Percentiles rank a stretch among this genome's conserved stretches.
Evolutionary conservation across 495 filamentous ascomycete genomes (phyloP).

Genomic region (Xylaria sp.): DNA sequence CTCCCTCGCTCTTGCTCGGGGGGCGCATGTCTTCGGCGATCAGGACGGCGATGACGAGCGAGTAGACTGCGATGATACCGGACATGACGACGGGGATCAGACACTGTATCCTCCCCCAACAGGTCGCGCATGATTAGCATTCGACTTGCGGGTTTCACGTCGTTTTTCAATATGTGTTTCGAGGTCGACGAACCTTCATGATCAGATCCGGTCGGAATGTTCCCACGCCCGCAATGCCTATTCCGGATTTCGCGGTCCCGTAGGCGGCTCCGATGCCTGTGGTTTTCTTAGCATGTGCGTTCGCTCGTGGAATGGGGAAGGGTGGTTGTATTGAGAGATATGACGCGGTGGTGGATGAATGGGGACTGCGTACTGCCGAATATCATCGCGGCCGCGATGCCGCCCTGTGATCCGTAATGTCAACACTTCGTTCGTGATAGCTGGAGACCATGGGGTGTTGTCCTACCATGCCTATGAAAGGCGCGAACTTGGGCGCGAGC

Average conservation of each 20-base stretch:
- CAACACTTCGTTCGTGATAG: constrained; percentile 44
- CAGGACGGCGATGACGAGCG: constrained; percentile 93
- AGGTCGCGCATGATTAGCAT: constrained; percentile 31
- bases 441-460: constrained; percentile 31
- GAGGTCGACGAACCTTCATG: constrained; percentile 79
- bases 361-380: constrained; percentile 78
- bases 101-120: constrained; percentile 60
- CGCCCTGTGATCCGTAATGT: constrained; percentile 63
- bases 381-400: constrained; percentile 92
- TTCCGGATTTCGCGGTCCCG: constrained; percentile 95
- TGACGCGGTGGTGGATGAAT: constrained; percentile 20
- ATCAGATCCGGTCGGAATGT: constrained; percentile 93
- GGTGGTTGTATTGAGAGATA: background rate
- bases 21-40: constrained; percentile 85
- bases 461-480: constrained; percentile 96
- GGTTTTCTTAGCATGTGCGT: constrained; percentile 32
- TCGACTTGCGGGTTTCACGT: background rate
- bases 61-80: constrained; percentile 98
- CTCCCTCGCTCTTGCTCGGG: constrained; percentile 51
- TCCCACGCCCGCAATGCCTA: constrained; percentile 93
- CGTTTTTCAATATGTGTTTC: background rate
- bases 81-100: constrained; percentile 98
- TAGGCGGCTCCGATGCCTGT: constrained; percentile 92
- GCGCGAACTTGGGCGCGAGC: constrained; percentile 86
- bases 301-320: background rate